Evolutionary conservation across 352 stramenopile genomes (phyloP), one percentile per base, ranked within the genome.

Genomic region (Phytophthora colocasiae): DNA sequence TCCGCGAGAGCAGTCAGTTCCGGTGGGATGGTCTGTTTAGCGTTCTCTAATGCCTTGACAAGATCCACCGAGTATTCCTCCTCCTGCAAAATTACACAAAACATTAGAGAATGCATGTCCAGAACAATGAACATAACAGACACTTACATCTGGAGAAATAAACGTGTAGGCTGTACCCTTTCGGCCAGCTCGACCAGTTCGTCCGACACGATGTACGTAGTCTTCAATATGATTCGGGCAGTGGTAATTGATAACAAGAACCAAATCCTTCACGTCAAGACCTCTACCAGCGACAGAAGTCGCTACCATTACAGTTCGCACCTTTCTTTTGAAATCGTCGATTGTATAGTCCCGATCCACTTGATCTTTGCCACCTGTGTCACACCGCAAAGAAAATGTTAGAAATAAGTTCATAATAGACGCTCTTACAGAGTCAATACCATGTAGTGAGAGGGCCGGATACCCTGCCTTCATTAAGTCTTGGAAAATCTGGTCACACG

Each of bases 211-310:
- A 82, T 99, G 98, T 2, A 99, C 97, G 64, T 99, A 99, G 65
- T 99, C 98, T 86, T 99, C 98, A 44, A 99, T 80, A 73, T 99
- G 97, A 73, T 99, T 99, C 0, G 98, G 98, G 49, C 94, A 98
- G 49, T 98, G 97, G 71, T 99, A 99, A 82, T 99, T 99, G 69
- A 99, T 98, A 31, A 99, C 98, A 65, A 98, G 97, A 36, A 97
- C 83, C 53, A 99, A 91, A 51, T 98, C 96, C 45, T 98, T 97
- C 32, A 99, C 98, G 70, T 99, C 98, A 40, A 99, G 86, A 58
- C 98, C 98, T 51, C 98, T 89, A 46, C 95, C 97, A 59, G 98
- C 98, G 40, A 99, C 98, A 36, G 86, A 96, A 9, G 98, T 99
- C 27, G 97, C 91, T 14, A 98, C 89, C 91, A 98, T 97, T 17